Evolutionary conservation across 208 protist genomes (phyloP).

Genomic region (Leishmania lainsoni): DNA sequence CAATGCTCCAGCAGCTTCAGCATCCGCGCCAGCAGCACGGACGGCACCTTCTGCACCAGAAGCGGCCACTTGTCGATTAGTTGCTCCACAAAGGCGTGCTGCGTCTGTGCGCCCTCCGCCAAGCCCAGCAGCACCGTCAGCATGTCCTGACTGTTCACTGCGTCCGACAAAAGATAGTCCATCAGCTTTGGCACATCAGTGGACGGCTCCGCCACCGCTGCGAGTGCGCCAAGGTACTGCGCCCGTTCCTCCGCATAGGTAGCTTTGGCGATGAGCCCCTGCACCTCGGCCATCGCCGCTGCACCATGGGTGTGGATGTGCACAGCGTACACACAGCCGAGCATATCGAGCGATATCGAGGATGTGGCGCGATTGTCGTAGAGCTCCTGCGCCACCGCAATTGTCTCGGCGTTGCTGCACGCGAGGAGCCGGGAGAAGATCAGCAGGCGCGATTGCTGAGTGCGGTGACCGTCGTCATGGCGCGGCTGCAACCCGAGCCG

Average conservation of each 20-base stretch:
- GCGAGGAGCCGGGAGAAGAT: constrained; percentile 55
- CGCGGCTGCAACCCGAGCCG: constrained; percentile 33
- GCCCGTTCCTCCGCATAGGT: constrained; percentile 56
- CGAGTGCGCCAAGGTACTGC: constrained; percentile 58
- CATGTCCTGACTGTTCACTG: constrained; percentile 67
- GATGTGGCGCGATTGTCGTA: constrained; percentile 41
- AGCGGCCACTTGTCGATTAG: constrained; percentile 44
- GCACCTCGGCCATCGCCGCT: constrained; percentile 51
- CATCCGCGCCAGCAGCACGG: constrained; percentile 49
- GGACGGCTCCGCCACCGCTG: constrained; percentile 33
- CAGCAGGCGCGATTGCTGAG: constrained; percentile 40
- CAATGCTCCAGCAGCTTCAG: constrained; percentile 55
- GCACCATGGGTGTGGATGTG: constrained; percentile 44
- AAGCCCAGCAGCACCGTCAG: constrained; percentile 52
- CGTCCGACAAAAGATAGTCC: constrained; percentile 67
- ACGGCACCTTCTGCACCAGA: constrained; percentile 51
- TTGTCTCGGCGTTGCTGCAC: constrained; percentile 32
- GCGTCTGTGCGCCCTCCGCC: constrained; percentile 29
- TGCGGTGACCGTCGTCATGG: constrained; percentile 37
- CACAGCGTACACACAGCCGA: constrained; percentile 44
- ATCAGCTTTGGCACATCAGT: constrained; percentile 50
- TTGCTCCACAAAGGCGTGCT: constrained; percentile 38
- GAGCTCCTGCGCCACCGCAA: constrained; percentile 38
- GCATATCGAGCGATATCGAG: constrained; percentile 58
- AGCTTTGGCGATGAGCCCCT: constrained; percentile 39